phyloP scores from a whole-genome alignment of 192 early-diverging fungal genomes.

The Coemansia sp. region DNA sequence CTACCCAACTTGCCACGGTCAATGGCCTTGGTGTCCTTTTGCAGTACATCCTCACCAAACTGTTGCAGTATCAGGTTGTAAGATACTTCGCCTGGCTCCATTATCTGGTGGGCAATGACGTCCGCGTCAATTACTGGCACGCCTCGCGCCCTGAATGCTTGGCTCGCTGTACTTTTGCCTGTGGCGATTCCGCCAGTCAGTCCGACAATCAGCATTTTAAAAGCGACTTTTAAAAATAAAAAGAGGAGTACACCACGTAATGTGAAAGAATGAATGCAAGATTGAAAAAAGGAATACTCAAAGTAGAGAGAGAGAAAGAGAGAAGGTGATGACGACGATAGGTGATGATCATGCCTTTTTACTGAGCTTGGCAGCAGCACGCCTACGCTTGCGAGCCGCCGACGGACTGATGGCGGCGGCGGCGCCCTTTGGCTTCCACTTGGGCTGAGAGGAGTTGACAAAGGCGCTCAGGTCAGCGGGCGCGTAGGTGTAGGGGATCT shows the following conservation, averaged over 20 bases:
- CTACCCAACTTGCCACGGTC: constrained; percentile 78
- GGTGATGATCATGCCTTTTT: constrained; percentile 1
- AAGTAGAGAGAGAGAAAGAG: not conserved
- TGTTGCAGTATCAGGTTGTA: constrained; percentile 71
- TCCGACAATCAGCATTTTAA: constrained; percentile 84
- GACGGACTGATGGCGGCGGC: not conserved
- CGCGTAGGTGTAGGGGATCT: constrained; percentile 47
- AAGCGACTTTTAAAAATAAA: not conserved
- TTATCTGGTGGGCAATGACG: constrained; percentile 82
- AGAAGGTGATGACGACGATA: not conserved
- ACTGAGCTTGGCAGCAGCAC: constrained; percentile 20
- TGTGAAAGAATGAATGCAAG: constrained; percentile 6
- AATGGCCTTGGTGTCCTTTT: constrained; percentile 56
- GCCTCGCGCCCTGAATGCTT: constrained; percentile 57
- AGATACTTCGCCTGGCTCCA: constrained; percentile 74
- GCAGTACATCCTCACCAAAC: constrained; percentile 75
- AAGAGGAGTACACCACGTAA: no score
- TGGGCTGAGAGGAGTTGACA: not conserved
- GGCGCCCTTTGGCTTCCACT: constrained; percentile 14
- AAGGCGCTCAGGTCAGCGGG: constrained; percentile 25
- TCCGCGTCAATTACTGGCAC: constrained; percentile 93
- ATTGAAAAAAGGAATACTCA: constrained; percentile 1
- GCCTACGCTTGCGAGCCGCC: constrained; percentile 19
- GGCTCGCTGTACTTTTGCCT: constrained; percentile 87
- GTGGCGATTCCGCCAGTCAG: constrained; percentile 96